phyloP scores from a whole-genome alignment of 495 filamentous ascomycete species.

The Talaromyces adpressus region DNA sequence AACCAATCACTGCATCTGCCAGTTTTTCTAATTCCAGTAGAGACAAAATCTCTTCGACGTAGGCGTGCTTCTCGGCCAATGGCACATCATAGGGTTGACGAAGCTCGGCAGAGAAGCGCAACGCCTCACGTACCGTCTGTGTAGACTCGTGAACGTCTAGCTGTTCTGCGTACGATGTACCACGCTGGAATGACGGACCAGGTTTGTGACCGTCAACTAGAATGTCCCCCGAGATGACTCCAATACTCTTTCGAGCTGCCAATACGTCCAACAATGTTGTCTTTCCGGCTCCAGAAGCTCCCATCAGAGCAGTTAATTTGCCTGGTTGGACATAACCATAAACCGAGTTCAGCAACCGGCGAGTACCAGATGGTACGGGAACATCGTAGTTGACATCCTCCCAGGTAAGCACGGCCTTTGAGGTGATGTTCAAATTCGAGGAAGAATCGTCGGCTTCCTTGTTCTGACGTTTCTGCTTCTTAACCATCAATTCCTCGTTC shows the following conservation, averaged over 20 bases:
- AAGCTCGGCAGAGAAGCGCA: slow-evolving; percentile 77
- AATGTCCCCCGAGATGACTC: slow-evolving; percentile 69
- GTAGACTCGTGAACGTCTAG: slow-evolving; percentile 74
- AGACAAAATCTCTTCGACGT: slow-evolving; percentile 76
- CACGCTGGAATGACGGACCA: slow-evolving; percentile 68
- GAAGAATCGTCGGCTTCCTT: slow-evolving; percentile 44
- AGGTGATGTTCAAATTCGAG: slow-evolving; percentile 57
- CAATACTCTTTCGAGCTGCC: slow-evolving; percentile 70
- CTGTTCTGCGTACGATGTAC: slow-evolving; percentile 78
- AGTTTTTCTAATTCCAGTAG: slow-evolving; percentile 79
- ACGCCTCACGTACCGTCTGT: slow-evolving; percentile 78
- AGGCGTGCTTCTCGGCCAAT: slow-evolving; percentile 67
- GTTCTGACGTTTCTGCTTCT: background rate
- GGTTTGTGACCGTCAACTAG: slow-evolving; percentile 70
- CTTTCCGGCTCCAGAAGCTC: slow-evolving; percentile 80
- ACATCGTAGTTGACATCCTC: slow-evolving; percentile 57
- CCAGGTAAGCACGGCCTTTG: slow-evolving; percentile 34
- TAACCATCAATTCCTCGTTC: slow-evolving; percentile 49
- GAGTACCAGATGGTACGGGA: slow-evolving; percentile 61
- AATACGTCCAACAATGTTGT: slow-evolving; percentile 77
- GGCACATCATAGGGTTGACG: slow-evolving; percentile 69
- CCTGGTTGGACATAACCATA: slow-evolving; percentile 77
- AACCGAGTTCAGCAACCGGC: slow-evolving; percentile 62
- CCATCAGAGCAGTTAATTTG: slow-evolving; percentile 78
- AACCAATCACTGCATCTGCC: slow-evolving; percentile 79